Percentiles rank a stretch among this genome's conserved stretches.
Evolutionary conservation across 306 rosid species (phyloP).

Genomic region (Cucumis hystrix): DNA sequence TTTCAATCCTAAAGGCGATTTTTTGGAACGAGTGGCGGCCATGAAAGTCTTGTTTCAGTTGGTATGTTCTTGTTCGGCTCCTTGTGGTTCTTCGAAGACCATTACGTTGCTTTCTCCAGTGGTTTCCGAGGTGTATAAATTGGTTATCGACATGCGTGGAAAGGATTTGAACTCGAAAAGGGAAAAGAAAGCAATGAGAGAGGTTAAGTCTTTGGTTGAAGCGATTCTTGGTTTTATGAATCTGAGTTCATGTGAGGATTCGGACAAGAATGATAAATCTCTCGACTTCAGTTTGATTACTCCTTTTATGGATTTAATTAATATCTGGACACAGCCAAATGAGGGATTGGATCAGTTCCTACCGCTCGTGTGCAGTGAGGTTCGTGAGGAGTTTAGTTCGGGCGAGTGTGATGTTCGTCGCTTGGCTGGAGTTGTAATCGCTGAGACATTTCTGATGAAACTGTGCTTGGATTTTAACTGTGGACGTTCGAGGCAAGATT

Average conservation of each 20-base stretch:
- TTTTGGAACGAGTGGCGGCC: constrained; percentile 34
- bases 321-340: constrained; percentile 36
- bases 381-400: constrained; percentile 23
- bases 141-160: constrained; percentile 22
- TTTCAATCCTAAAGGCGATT: constrained; percentile 23
- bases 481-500: constrained; percentile 22
- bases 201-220: constrained; percentile 39
- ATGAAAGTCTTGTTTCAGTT: constrained; percentile 39
- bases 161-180: constrained; percentile 34
- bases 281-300: constrained; percentile 11
- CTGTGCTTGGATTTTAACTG: constrained; percentile 25
- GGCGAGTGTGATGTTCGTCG: constrained; percentile 31
- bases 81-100: constrained; percentile 36
- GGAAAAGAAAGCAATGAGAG: constrained; percentile 52
- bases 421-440: constrained; percentile 48
- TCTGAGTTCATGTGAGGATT: constrained; percentile 23
- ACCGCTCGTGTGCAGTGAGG: constrained; percentile 42
- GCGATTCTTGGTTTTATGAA: constrained; percentile 40
- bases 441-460: constrained; percentile 45
- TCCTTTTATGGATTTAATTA: constrained; percentile 30
- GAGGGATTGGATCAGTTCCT: constrained; percentile 34
- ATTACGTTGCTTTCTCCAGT: constrained; percentile 52
- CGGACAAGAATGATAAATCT: constrained; percentile 18
- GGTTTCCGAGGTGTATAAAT: constrained; percentile 26
- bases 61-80: constrained; percentile 33